Percentiles rank a stretch among this genome's conserved stretches.
Evolutionary conservation across 768 basidiomycete genomes (phyloP).

Genomic region (Chalciporus chontae): DNA sequence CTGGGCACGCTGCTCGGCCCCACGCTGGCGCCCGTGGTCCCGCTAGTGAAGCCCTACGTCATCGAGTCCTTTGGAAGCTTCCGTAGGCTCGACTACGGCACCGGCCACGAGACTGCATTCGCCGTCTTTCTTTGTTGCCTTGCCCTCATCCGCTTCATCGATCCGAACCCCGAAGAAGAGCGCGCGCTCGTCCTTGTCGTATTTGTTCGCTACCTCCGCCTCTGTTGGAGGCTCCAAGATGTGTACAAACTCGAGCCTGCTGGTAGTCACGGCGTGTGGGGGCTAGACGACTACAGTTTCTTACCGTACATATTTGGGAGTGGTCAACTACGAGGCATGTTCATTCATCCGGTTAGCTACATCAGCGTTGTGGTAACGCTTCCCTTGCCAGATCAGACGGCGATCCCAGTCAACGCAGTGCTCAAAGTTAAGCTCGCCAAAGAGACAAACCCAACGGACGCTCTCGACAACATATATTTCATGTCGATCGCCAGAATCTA

Average conservation of each 20-base stretch:
- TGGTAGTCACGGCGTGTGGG: slow-evolving; percentile 98
- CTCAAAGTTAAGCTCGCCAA: slow-evolving; percentile 47
- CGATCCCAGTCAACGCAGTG: slow-evolving; percentile 61
- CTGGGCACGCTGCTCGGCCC: slow-evolving; percentile 47
- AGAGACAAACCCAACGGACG: slow-evolving; percentile 19
- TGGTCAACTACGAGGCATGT: slow-evolving; percentile 75
- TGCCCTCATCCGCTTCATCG: slow-evolving; percentile 63
- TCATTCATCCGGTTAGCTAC: not conserved
- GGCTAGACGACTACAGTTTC: slow-evolving; percentile 88
- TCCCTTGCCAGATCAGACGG: slow-evolving; percentile 48
- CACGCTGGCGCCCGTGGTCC: slow-evolving; percentile 42
- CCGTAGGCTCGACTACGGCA: slow-evolving; percentile 91
- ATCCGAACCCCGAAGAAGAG: slow-evolving; percentile 59
- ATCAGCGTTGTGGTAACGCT: slow-evolving; percentile 3
- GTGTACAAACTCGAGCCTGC: slow-evolving; percentile 91
- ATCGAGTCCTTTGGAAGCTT: slow-evolving; percentile 86
- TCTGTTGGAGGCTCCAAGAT: slow-evolving; percentile 86
- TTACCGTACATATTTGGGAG: slow-evolving; percentile 90
- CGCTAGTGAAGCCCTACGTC: slow-evolving; percentile 75
- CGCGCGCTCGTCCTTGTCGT: slow-evolving; percentile 55
- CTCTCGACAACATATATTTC: slow-evolving; percentile 71
- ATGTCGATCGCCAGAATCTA: slow-evolving; percentile 75
- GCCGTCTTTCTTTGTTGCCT: slow-evolving; percentile 72
- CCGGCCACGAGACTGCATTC: slow-evolving; percentile 93
- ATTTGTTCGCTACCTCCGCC: slow-evolving; percentile 71